Evolutionary conservation across 768 basidiomycete genomes (phyloP), one percentile per base, ranked within the genome.

Genomic region (Leccinum variicolor): DNA sequence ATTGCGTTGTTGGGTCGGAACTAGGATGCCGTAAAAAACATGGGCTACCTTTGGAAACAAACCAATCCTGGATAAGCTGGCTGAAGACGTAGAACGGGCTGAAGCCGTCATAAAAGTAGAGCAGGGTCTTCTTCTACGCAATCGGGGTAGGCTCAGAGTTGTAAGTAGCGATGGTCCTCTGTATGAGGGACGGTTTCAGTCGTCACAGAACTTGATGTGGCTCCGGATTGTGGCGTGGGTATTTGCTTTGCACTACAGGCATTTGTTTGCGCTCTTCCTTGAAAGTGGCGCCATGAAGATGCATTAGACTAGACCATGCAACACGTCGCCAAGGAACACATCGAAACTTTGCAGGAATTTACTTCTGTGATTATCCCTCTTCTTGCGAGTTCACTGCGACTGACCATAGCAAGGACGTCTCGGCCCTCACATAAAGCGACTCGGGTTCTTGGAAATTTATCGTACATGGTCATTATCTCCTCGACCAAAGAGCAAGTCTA

Each of bases 261-360:
- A 23, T 23, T 23, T 23, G 23, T 26, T 26, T 26, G 26, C 26
- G 28, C 76, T 97, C 31, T 96, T 98, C 76, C 77, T 87, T 36
- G 92, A 92, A 0, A 76, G 70, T 26, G 87, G 87, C 0, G 60
- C 74, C 11, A 86, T 87, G 39, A 89, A 86, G 64, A 77, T 98
- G 2, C 94, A 94, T 69, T n/a, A n/a, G n/a, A n/a, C 75, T 96
- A 56, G 97, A 98, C 71, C 87, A 86, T 39, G 93, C 92, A n/a
- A 84, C 85, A 21, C 85, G 86, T 39, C 85, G 94, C 46, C 94
- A 96, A 65, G 82, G 86, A 5, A 84, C 97, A 31, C 77, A 85
- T 6, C 86, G 84, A n/a, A n/a, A n/a, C n/a, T 48, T 80, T 98
- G 23, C 76, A 84, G 29, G 86, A 90, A 53, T 76, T 81, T 55